Percentiles rank a stretch among this genome's conserved stretches.
phyloP scores from a whole-genome alignment of 345 rosid species.

The Anastatica hierochuntica region DNA sequence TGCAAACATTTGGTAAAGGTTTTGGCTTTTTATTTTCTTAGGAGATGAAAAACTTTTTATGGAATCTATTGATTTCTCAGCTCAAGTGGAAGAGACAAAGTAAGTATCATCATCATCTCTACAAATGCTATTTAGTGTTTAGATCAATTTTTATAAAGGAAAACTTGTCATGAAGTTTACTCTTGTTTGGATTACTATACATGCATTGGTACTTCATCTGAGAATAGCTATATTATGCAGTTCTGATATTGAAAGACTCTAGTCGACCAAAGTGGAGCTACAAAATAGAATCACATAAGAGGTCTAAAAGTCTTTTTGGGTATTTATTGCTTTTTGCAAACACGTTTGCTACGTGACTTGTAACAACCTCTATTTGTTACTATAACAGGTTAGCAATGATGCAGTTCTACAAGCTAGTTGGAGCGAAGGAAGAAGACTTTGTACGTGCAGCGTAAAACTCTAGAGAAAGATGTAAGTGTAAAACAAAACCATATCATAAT shows the following conservation, averaged over 20 bases:
- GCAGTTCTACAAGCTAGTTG: constrained; percentile 47
- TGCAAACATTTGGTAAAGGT: neutral
- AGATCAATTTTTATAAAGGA: neutral
- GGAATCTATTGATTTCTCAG: constrained; percentile 57
- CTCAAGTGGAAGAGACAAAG: constrained; percentile 48
- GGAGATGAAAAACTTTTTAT: constrained; percentile 78
- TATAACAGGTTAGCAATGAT: constrained; percentile 51
- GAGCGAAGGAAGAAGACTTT: constrained; percentile 56
- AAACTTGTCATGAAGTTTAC: neutral
- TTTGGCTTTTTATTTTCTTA: constrained; percentile 26
- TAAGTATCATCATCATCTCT: constrained; percentile 41
- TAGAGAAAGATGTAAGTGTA: constrained; percentile 63
- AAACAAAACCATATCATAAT: neutral
- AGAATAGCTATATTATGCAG: constrained; percentile 27
- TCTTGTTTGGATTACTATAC: neutral
- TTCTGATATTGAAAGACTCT: constrained; percentile 58
- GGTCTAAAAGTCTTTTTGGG: constrained; percentile 29
- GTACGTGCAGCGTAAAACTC: constrained; percentile 55
- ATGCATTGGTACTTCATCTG: neutral
- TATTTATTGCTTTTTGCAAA: neutral
- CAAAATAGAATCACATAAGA: constrained; percentile 56
- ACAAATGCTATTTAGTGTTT: neutral
- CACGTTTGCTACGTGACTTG: constrained; percentile 2
- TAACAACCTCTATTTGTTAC: constrained; percentile 7
- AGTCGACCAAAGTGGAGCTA: constrained; percentile 53